Percentiles rank a stretch among this genome's conserved stretches.
Conservation (phyloP, 2,329 filamentous ascomycete genomes). For the Didymella pinodella region DNA sequence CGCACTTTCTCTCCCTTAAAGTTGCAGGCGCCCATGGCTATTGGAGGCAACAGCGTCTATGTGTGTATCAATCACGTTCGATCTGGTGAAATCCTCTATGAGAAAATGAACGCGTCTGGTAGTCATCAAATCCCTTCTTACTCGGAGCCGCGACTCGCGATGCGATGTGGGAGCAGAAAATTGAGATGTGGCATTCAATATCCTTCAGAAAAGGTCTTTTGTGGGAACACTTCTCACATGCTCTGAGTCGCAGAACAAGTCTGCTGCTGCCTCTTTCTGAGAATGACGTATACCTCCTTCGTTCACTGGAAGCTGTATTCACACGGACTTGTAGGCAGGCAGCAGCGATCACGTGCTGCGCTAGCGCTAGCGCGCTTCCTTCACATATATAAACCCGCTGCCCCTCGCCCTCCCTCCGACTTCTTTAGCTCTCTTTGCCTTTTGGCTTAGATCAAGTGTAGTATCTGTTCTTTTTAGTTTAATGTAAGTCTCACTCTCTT, state of each 20-base stretch:
- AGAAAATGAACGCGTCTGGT: too few relatives aligned
- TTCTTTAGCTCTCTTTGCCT: slow-evolving; percentile 26
- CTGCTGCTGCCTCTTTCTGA: too few relatives aligned
- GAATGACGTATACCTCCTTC: neutral
- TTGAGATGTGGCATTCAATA: too few relatives aligned
- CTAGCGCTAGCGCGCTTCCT: slow-evolving; percentile 6
- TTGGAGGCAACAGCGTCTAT: slow-evolving; percentile 1
- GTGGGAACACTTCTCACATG: too few relatives aligned
- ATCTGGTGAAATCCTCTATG: too few relatives aligned
- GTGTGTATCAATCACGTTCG: too few relatives aligned
- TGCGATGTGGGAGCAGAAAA: too few relatives aligned
- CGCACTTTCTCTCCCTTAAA: neutral
- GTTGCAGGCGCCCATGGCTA: neutral
- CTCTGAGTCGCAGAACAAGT: too few relatives aligned
- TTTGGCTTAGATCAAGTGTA: slow-evolving; percentile 23
- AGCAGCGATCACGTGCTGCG: slow-evolving; percentile 1
- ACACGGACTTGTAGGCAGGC: neutral
- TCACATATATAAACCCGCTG: slow-evolving; percentile 9
- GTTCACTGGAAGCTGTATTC: neutral
- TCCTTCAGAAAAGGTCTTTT: too few relatives aligned
- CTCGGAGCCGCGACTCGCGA: too few relatives aligned
- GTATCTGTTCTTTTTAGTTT: slow-evolving; percentile 15
- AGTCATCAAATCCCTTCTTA: too few relatives aligned
- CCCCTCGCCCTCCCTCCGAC: slow-evolving; percentile 13
- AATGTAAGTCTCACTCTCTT: neutral